Conservation (phyloP, 1,284 basidiomycete species). For the Sanghuangporus weigelae region DNA sequence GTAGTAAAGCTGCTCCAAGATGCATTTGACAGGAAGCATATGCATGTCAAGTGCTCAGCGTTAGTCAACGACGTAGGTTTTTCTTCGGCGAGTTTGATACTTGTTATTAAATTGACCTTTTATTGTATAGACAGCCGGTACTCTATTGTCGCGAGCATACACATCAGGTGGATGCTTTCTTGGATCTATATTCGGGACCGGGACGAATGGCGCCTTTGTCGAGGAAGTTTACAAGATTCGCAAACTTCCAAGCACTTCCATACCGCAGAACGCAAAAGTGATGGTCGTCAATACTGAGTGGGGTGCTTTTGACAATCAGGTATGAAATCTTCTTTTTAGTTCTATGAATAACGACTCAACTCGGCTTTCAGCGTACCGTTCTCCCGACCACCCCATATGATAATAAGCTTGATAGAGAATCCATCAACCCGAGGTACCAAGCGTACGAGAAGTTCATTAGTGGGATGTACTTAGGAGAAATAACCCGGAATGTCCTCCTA, state of each 20-base stretch:
- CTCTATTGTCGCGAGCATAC: conserved; percentile 89
- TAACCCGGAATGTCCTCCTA: conserved; percentile 82
- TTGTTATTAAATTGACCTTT: background rate
- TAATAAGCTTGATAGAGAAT: conserved; percentile 87
- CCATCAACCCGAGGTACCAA: conserved; percentile 92
- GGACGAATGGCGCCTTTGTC: conserved; percentile 96
- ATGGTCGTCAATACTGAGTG: conserved; percentile 99
- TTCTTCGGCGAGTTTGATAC: conserved; percentile 12
- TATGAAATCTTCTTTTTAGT: conserved; percentile 25
- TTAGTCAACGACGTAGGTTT: conserved; percentile 89
- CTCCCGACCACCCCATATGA: conserved; percentile 92
- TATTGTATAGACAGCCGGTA: conserved; percentile 78
- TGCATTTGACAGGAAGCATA: conserved; percentile 89
- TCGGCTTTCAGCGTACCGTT: conserved; percentile 57
- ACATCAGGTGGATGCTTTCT: conserved; percentile 84
- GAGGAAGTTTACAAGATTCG: conserved; percentile 82
- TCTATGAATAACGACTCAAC: background rate
- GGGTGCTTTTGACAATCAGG: conserved; percentile 92
- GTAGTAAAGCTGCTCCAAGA: conserved; percentile 91
- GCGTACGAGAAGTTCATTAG: conserved; percentile 98
- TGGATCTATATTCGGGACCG: conserved; percentile 91
- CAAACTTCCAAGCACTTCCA: conserved; percentile 68
- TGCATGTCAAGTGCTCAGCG: conserved; percentile 91
- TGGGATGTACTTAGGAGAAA: conserved; percentile 98
- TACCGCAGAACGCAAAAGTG: conserved; percentile 54